A percentile compares a stretch with the other conserved stretches of the same genome.
Conservation (phyloP, 208 protist genomes). For the Phytomonas sp. region DNA sequence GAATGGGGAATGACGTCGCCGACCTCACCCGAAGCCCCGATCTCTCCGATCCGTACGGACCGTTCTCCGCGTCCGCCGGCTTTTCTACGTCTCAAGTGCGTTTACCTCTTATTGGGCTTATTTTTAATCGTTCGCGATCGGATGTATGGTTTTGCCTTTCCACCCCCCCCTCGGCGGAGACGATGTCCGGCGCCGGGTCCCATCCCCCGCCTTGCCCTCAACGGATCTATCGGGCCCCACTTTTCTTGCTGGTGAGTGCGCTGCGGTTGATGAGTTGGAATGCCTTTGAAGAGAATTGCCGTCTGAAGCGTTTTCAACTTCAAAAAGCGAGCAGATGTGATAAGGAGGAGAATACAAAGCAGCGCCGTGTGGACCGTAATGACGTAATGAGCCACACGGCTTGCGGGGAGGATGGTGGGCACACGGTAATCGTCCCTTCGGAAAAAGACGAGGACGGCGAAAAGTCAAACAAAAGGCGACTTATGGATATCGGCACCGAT, state of each 20-base stretch:
- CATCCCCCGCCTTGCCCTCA: slow-evolving; percentile 3
- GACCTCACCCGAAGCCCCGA: neutral
- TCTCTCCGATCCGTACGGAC: neutral
- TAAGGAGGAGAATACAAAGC: neutral
- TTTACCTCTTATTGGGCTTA: slow-evolving; percentile 47
- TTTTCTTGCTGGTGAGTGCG: slow-evolving; percentile 65
- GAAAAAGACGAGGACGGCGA: neutral
- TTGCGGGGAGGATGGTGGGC: neutral
- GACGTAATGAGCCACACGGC: neutral
- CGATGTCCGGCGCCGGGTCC: slow-evolving; percentile 9
- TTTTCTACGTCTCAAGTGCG: slow-evolving; percentile 21
- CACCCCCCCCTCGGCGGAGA: slow-evolving; percentile 1
- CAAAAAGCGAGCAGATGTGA: neutral
- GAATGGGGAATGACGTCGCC: neutral
- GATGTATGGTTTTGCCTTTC: slow-evolving; percentile 62
- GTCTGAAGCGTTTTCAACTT: neutral
- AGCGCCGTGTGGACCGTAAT: neutral
- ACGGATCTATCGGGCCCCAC: slow-evolving; percentile 46
- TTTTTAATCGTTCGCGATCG: slow-evolving; percentile 67
- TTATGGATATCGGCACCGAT: neutral
- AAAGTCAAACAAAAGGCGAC: neutral
- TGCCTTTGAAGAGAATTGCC: slow-evolving; percentile 38
- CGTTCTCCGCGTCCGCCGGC: neutral
- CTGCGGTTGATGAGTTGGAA: slow-evolving; percentile 80
- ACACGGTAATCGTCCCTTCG: neutral